Evolutionary conservation across 2,329 filamentous ascomycete species (phyloP), one percentile per base, ranked within the genome.

Genomic region (Erysiphe pulchra): DNA sequence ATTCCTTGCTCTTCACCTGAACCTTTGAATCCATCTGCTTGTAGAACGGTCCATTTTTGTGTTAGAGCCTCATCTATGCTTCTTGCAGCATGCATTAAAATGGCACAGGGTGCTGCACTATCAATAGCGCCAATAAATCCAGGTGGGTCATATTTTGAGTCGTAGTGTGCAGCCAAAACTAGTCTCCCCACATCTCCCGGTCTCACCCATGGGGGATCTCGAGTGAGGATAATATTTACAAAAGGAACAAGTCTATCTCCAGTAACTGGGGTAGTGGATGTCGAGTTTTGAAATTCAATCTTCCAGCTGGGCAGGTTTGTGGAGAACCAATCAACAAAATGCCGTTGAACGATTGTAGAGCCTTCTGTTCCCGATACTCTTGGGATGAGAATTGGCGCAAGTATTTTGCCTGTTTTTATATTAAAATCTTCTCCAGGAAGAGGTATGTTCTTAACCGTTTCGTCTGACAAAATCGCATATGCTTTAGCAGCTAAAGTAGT

Each of bases 111-210:
- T 16, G 82, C 90, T 1, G 90, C 90, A 54, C 84, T 93, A 58
- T 98, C 90, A 13, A 75, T 92, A 0, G 87, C 90, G 0, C 90
- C 90, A 48, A 98, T 80, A 59, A 98, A 98, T 0, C 85, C 87
- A 49, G 76, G 64, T 0, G 86, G 87, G 24, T 66, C 67, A 47
- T 80, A 69, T 62, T 92, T 80, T 58, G 77, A 86, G 56, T 98
- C 90, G 59, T 93, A 95, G 59, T 98, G 90, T 37, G 90, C 90
- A 7, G 87, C 90, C 46, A 98, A 68, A 13, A 84, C 87, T 56
- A 95, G 63, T 43, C 85, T 67, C 38, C 78, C 77, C 2, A 90
- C 76, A 52, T 94, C 77, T 1, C 86, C 87, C 0, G 64, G 60
- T 6, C 68, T 63, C 0, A 77, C 66, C 74, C 83, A 90, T 1